Evolutionary conservation across 2,329 filamentous ascomycete genomes (phyloP).

Genomic region (Ophiognomonia clavigignenti-juglandacearum): DNA sequence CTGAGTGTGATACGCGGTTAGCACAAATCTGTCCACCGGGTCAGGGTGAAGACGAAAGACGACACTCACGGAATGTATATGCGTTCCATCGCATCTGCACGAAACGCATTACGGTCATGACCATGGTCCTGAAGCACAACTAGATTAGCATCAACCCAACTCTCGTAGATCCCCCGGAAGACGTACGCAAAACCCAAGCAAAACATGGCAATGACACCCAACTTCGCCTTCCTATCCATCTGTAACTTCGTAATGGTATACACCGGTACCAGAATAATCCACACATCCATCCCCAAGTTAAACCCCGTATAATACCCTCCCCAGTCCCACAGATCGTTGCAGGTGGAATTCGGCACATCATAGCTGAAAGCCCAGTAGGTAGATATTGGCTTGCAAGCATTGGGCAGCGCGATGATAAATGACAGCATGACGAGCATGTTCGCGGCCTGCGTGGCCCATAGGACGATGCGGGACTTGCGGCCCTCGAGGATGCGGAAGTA

Average conservation of each 20-base stretch:
- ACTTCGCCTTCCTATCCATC: not conserved
- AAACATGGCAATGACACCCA: conserved; percentile 4
- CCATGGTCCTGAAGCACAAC: not conserved
- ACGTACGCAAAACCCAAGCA: conserved; percentile 2
- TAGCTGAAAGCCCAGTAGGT: conserved; percentile 1
- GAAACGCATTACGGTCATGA: not conserved
- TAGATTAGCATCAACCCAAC: no score
- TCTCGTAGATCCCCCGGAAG: no score
- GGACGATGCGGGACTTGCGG: not conserved
- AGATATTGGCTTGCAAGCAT: not conserved
- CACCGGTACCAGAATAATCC: not conserved
- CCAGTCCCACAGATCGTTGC: not conserved
- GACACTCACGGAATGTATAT: not conserved
- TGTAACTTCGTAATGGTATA: not conserved
- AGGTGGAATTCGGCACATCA: not conserved
- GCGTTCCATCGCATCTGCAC: not conserved
- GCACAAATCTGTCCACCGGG: no score
- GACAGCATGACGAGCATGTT: not conserved
- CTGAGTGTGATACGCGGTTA: no score
- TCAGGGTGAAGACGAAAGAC: no score
- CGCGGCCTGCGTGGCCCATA: conserved; percentile 1
- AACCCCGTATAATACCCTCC: not conserved
- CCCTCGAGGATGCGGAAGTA: conserved; percentile 1
- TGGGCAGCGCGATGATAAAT: not conserved
- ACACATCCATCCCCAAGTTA: not conserved